Evolutionary conservation across 2,329 filamentous ascomycete genomes (phyloP), one percentile per base, ranked within the genome.

Genomic region (Penicillium sclerotigenum): DNA sequence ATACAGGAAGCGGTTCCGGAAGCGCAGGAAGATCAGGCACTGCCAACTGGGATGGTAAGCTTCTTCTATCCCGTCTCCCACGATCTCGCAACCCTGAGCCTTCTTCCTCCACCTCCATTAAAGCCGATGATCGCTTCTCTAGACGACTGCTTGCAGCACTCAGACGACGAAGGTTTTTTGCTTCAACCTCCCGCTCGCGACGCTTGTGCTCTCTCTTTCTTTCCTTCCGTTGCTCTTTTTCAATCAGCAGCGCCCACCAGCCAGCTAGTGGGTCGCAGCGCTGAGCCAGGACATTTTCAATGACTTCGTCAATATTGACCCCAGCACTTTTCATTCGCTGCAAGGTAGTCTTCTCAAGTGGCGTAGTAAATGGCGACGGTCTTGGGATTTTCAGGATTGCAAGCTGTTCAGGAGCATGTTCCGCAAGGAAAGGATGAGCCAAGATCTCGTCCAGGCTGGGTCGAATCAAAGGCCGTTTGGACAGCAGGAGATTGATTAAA

Each of bases 171-270:
- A 94, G 80, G 59, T 86, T 90, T 71, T 91, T 88, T 54, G 85
- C 86, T 67, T 97, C 91, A 1, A 83, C 81, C 66, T 99, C 92
- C 65, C 85, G 87, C 70, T 97, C 92, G 68, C 83, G 91, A 9
- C 93, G 84, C 70, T 93, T 97, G 51, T 86, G 84, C 66, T 97
- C 91, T 59, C 87, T 81, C 58, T 91, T 82, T 59, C 78, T 82
- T 61, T 92, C 87, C 73, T 99, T 99, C 9, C 91, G 85, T 70
- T 91, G 85, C 70, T 99, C 94, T 72, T 97, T 99, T 69, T 97
- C 94, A 10, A 97, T 85, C 37, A 99, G 77, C 28, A 99, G 75
- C 3, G 90, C 89, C 94, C 94, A 99, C 94, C 94, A 99, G 6
- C 94, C 94, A 48, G 91, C 90, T 47, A 99, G 78, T 6, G 88